A percentile compares a stretch with the other conserved stretches of the same genome.
phyloP scores from a whole-genome alignment of 805 yeast species.

The Grigorovia yakushimaensis region DNA sequence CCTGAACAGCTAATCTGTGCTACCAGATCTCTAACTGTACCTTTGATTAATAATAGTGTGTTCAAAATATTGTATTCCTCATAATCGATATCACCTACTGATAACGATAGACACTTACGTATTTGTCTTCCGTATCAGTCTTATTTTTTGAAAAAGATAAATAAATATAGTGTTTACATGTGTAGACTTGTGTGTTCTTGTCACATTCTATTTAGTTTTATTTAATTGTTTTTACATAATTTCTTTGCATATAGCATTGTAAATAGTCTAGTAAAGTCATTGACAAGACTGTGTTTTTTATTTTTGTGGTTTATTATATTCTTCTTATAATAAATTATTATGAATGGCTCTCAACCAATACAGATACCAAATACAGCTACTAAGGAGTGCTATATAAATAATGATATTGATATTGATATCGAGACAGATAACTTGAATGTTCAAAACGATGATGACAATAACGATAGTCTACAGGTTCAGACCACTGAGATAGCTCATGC shows the following conservation, averaged over 20 bases:
- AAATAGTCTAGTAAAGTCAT: not conserved
- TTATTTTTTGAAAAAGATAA: not conserved
- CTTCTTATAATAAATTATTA: not conserved
- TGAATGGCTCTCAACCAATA: constrained; percentile 1
- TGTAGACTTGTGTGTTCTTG: not conserved
- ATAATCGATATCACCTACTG: too few relatives aligned
- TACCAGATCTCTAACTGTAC: too few relatives aligned
- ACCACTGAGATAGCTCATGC: too few relatives aligned
- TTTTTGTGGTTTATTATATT: not conserved
- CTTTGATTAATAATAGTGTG: too few relatives aligned
- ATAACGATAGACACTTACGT: too few relatives aligned
- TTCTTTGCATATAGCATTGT: not conserved
- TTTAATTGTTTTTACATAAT: too few relatives aligned
- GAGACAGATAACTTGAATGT: not conserved
- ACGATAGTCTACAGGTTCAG: too few relatives aligned
- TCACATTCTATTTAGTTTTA: not conserved
- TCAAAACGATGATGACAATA: not conserved
- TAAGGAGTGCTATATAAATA: not conserved
- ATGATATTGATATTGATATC: not conserved
- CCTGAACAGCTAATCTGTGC: too few relatives aligned
- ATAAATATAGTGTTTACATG: not conserved
- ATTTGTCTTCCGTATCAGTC: not conserved
- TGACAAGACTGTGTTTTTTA: too few relatives aligned
- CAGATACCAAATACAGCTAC: not conserved
- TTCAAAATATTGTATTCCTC: too few relatives aligned